A percentile compares a stretch with the other conserved stretches of the same genome.
Conservation (phyloP, 805 yeast species). For the Wickerhamomyces bovis region DNA sequence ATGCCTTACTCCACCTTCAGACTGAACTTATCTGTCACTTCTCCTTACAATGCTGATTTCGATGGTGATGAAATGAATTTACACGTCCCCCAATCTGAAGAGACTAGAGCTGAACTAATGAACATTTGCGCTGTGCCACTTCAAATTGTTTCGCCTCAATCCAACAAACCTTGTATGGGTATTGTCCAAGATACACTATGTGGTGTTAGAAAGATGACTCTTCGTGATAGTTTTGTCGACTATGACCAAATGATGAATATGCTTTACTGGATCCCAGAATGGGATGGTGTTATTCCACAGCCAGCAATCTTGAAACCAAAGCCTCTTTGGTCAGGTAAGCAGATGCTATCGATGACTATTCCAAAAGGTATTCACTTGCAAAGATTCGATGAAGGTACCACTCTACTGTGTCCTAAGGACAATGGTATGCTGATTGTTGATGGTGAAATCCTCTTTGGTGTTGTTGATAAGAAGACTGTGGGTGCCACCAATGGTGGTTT, state of each 20-base stretch:
- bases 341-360: constrained; percentile 83
- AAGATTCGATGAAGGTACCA: constrained; percentile 86
- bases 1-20: constrained; percentile 99
- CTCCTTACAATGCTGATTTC: constrained; percentile 99
- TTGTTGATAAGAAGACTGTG: constrained; percentile 95
- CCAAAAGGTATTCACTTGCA: constrained; percentile 95
- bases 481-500: constrained; percentile 99
- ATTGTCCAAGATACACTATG: constrained; percentile 98
- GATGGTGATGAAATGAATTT: constrained; percentile 99
- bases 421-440: constrained; percentile 93
- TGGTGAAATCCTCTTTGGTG: constrained; percentile 97
- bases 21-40: constrained; percentile 91
- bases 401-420: constrained; percentile 80
- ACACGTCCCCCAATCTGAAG: constrained; percentile 98
- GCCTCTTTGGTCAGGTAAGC: constrained; percentile 98
- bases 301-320: constrained; percentile 93
- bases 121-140: constrained; percentile 96
- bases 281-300: constrained; percentile 97
- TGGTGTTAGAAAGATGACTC: constrained; percentile 94
- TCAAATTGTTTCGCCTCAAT: constrained; percentile 97
- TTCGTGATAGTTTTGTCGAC: constrained; percentile 83
- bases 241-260: constrained; percentile 95
- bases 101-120: constrained; percentile 92
- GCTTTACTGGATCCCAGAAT: constrained; percentile 94
- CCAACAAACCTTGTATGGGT: constrained; percentile 99